Base-by-base conservation (phyloP, 129 eudicot species). In the Cynara cardunculus region DNA sequence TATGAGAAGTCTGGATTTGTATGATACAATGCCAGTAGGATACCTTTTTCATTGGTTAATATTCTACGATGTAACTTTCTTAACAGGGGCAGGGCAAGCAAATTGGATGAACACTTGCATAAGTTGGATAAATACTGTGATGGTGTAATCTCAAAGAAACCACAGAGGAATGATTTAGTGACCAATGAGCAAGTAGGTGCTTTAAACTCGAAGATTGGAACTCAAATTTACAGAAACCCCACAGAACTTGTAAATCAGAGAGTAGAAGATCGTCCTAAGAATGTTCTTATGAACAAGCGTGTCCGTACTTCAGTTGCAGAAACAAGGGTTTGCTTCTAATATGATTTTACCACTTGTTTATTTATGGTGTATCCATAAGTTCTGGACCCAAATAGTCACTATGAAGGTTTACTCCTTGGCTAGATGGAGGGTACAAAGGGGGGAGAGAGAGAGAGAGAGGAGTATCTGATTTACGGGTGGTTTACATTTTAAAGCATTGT, bases 221-320 rank as follows among this genome's bases (percentile, higher is more conserved):
- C 86, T 74, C 95, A 88, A 80, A 86, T 85, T 27, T 82, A 88
- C 76, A 90, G 89, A 79, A 88, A 76, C 64, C 72, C 97, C 22
- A 75, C 90, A 73, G 97, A 94, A 25, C 73, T 83, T 64, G 88
- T 83, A 44, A 77, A 76, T 41, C 93, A 87, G 76, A 93, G 89
- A 77, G 66, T 86, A 64, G 98, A 91, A 80, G 97, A 94, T 62
- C 88, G 93, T 76, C 88, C 91, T 39, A 94, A 91, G 90, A 91
- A 89, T 81, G 89, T 72, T 61, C 84, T 81, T 83, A 87, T 88
- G 69, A 94, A 88, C 88, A 94, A 88, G 87, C 98, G 98, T 64
- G 89, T 87, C 26, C 98, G 98, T 61, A 89, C 95, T 30, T 89
- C 98, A 78, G 86, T 91, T 69, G 91, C 93, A 56, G 98, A 94